Conservation (phyloP, 1,139 yeast species). For the Yamadazyma spencermartinsiae region DNA sequence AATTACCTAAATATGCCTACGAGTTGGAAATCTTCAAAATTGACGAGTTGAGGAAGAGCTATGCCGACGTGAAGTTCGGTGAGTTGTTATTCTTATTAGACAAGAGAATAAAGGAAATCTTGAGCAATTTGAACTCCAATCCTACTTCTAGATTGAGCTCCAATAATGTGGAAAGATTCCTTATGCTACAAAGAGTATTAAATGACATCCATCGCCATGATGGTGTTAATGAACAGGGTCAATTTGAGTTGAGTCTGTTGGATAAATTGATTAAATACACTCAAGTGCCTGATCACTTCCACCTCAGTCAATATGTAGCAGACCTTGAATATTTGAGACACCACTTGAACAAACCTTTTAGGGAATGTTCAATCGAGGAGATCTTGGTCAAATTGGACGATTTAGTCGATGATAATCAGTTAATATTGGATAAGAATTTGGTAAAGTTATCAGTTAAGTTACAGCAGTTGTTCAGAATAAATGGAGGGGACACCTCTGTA, state of each 20-base stretch:
- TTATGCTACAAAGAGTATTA: constrained; percentile 16
- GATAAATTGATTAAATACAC: constrained; percentile 30
- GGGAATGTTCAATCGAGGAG: constrained; percentile 10
- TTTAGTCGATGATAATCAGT: constrained; percentile 6
- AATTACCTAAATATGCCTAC: constrained; percentile 11
- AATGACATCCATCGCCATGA: constrained; percentile 22
- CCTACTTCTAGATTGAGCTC: constrained; percentile 17
- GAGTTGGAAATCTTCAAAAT: constrained; percentile 12
- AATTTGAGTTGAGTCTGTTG: constrained; percentile 13
- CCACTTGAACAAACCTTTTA: constrained; percentile 17
- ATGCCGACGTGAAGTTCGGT: constrained; percentile 13
- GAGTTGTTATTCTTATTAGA: constrained; percentile 21
- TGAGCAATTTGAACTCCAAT: constrained; percentile 16
- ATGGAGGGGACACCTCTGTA: constrained; percentile 32
- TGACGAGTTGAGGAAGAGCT: constrained; percentile 18
- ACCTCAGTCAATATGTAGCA: constrained; percentile 32
- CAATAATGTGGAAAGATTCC: constrained; percentile 7
- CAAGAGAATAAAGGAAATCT: constrained; percentile 21
- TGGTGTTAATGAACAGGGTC: constrained; percentile 25
- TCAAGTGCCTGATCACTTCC: constrained; percentile 38
- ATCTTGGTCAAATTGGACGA: constrained; percentile 12
- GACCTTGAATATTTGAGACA: constrained; percentile 29
- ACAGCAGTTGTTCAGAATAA: constrained; percentile 23
- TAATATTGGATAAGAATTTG: constrained; percentile 2
- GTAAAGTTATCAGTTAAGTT: constrained; percentile 16